Base-by-base conservation (phyloP, 345 rosid species). In the Citrus hindsii region DNA sequence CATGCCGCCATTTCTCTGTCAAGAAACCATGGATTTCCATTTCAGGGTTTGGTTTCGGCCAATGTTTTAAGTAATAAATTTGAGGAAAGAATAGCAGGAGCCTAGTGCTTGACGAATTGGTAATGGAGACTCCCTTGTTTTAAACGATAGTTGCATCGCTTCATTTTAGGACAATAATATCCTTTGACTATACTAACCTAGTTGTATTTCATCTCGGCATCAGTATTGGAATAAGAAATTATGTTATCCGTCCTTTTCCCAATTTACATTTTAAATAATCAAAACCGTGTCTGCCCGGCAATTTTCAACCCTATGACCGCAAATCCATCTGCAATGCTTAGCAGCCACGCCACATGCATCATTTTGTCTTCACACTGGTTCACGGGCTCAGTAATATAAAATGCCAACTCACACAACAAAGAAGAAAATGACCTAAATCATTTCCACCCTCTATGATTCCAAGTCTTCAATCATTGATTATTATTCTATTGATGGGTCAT, bases 281-380 rank as follows among this genome's bases (percentile, higher is more conserved):
- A 16, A 63, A 63, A 14, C 67, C 37, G 67, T 19, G 67, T 28
- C 3, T 27, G 21, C 68, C 5, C 3, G 2, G 9, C 24, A 64
- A 64, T 32, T 64, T 32, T 35, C 40, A 2, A 32, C 9, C 4
- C 68, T 5, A 14, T 65, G 38, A 21, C 40, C 0, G 27, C 25
- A 65, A 21, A 32, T 65, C 27, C 48, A 9, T 16, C 53, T 19
- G 37, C 22, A 5, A 68, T 19, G 8, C 67, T 27, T 8, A 7
- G 18, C 22, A 5, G 58, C 18, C 6, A 16, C 46, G 4, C 19
- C 46, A 2, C 61, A 21, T 10, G 78, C 71, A 48, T 64, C 70
- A 75, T 75, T 64, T 65, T 75, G 46, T 75, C 71, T n/a, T 40
- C 61, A 18, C n/a, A 2, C 63, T 32, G 40, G 76, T 73, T 58